Evolutionary conservation across 139 green algal genomes (phyloP).

Genomic region (Zygnema cylindricum): DNA sequence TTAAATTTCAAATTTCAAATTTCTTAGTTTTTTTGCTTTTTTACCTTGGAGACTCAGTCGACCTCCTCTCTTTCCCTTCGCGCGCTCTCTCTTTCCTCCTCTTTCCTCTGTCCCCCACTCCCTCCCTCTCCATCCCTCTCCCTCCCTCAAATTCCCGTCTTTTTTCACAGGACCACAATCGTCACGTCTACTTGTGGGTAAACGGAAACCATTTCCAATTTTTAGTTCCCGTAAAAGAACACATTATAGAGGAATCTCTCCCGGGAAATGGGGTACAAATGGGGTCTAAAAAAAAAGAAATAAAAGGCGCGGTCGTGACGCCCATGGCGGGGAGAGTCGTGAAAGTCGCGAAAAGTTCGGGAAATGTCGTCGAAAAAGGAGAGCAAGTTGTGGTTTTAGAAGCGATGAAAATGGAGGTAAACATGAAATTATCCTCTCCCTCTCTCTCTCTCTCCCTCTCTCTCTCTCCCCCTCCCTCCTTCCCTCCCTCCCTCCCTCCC

Average conservation of each 20-base stretch:
- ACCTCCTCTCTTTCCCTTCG: no score
- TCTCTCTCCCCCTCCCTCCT: neutral
- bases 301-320: conserved; percentile 75
- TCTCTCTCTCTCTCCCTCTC: neutral
- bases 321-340: conserved; percentile 92
- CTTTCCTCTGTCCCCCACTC: neutral
- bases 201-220: conserved; percentile 28
- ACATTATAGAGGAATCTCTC: neutral
- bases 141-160: neutral
- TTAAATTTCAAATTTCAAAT: no score
- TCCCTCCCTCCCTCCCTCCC: neutral
- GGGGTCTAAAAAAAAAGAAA: neutral
- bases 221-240: neutral
- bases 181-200: conserved; percentile 34
- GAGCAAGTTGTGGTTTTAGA: conserved; percentile 84
- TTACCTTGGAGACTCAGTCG: no score
- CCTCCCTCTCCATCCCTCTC: neutral
- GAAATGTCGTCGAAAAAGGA: conserved; percentile 75
- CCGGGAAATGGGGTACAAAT: neutral
- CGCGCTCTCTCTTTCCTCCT: no score
- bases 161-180: neutral
- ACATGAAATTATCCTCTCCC: neutral
- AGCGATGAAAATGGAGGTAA: conserved; percentile 96
- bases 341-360: conserved; percentile 72
- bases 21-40: no score